Conservation (phyloP, 257 asterid species). For the Solanum dulcamara region DNA sequence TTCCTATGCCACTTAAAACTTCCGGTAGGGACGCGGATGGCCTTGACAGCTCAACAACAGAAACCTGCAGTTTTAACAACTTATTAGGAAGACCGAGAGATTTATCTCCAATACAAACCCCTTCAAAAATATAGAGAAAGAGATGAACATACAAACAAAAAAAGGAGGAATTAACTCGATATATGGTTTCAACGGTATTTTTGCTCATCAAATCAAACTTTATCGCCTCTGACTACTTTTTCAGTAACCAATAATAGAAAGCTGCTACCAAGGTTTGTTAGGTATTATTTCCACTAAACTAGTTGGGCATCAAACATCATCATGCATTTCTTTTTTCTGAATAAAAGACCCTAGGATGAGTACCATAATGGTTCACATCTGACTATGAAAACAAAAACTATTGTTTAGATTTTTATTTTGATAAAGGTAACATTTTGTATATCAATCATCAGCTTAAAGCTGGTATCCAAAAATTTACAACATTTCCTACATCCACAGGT, state of each 20-base stretch:
- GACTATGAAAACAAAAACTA: background rate
- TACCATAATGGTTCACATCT: background rate
- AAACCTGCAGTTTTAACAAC: constrained; percentile 37
- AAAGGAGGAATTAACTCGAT: background rate
- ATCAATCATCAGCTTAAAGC: too few species aligned
- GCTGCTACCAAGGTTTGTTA: background rate
- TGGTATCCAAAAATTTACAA: too few species aligned
- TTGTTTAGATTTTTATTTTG: background rate
- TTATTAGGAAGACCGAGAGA: background rate
- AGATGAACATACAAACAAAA: background rate
- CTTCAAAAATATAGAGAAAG: background rate
- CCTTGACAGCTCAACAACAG: constrained; percentile 69
- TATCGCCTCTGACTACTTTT: background rate
- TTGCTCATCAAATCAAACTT: background rate
- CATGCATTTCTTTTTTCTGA: background rate
- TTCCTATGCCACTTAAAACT: constrained; percentile 45
- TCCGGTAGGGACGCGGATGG: constrained; percentile 67
- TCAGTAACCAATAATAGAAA: background rate
- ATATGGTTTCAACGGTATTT: background rate
- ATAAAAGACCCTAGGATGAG: background rate
- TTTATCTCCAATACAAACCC: background rate
- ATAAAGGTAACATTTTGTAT: too few species aligned
- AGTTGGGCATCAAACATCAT: background rate
- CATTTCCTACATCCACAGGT: too few species aligned
- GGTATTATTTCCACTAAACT: background rate